Conservation (phyloP, 2,329 filamentous ascomycete genomes). For the Pyrenochaeta sp. region DNA sequence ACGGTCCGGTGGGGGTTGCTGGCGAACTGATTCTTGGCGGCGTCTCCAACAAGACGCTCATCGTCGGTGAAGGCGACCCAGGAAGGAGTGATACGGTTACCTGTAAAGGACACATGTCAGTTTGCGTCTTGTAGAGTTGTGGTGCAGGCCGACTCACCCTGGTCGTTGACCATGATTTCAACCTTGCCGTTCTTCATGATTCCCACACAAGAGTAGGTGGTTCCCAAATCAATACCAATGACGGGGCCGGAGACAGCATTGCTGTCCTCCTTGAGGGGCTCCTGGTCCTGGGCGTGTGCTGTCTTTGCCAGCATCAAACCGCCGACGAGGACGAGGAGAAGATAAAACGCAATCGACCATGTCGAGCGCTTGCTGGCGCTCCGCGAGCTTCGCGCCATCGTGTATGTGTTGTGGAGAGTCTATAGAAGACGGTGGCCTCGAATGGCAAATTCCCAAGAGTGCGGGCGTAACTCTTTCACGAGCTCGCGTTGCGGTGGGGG, state of each 20-base stretch:
- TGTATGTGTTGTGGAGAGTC: slow-evolving; percentile 41
- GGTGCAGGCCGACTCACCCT: slow-evolving; percentile 40
- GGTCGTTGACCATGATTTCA: slow-evolving; percentile 56
- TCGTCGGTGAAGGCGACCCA: slow-evolving; percentile 98
- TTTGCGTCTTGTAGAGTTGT: slow-evolving; percentile 2
- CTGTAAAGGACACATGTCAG: slow-evolving; percentile 39
- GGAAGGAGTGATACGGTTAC: slow-evolving; percentile 63
- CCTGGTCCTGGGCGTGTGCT: slow-evolving; percentile 76
- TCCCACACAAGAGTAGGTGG: slow-evolving; percentile 93
- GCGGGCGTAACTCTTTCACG: slow-evolving; percentile 32
- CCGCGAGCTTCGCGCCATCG: slow-evolving; percentile 68
- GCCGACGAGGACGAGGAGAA: slow-evolving; percentile 84
- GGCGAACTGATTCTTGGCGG: slow-evolving; percentile 62
- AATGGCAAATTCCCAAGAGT: slow-evolving; percentile 24
- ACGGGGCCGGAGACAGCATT: slow-evolving; percentile 55
- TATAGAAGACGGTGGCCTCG: slow-evolving; percentile 22
- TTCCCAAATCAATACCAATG: slow-evolving; percentile 90
- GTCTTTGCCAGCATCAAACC: slow-evolving; percentile 84
- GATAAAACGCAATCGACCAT: slow-evolving; percentile 91
- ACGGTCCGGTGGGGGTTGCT: slow-evolving; percentile 60
- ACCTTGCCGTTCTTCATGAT: slow-evolving; percentile 63
- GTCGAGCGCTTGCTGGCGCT: slow-evolving; percentile 77
- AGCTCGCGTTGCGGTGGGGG: slow-evolving; percentile 33
- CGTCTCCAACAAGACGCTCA: slow-evolving; percentile 95
- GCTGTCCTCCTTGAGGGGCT: slow-evolving; percentile 68